A percentile compares a stretch with the other conserved stretches of the same genome.
Conservation (phyloP, 192 early-diverging fungal species). For the Podila minutissima region DNA sequence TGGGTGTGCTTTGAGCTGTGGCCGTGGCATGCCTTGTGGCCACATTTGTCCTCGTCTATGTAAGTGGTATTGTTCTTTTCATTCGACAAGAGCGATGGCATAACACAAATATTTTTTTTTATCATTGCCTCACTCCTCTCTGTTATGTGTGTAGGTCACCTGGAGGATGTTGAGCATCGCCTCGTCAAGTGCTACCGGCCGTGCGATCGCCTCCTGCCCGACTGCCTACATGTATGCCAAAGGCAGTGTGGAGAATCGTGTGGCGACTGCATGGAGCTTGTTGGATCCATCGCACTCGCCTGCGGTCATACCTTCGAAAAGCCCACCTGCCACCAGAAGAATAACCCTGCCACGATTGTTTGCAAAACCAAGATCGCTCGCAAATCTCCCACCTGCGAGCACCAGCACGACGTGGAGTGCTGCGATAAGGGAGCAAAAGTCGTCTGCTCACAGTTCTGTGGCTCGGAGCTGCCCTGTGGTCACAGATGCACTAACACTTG, state of each 20-base stretch:
- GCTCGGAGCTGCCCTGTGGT: constrained; percentile 24
- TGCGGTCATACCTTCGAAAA: constrained; percentile 37
- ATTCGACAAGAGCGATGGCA: no score
- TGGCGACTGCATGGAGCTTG: constrained; percentile 46
- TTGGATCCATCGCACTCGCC: constrained; percentile 16
- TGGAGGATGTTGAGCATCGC: constrained; percentile 59
- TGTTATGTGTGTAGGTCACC: constrained; percentile 43
- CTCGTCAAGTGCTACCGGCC: constrained; percentile 50
- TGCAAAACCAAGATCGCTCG: constrained; percentile 25
- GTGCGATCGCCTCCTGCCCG: constrained; percentile 48
- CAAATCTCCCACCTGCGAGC: constrained; percentile 52
- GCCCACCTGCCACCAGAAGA: constrained; percentile 29
- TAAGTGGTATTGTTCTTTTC: constrained; percentile 6
- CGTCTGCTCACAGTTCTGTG: constrained; percentile 43
- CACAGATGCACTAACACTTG: constrained; percentile 55
- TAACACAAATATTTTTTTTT: no score
- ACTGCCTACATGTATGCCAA: constrained; percentile 58
- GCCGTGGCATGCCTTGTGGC: constrained; percentile 56
- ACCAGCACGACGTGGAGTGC: constrained; percentile 47
- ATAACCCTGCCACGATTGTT: constrained; percentile 12
- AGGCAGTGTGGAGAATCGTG: constrained; percentile 60
- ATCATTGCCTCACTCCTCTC: not conserved
- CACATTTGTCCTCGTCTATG: constrained; percentile 54
- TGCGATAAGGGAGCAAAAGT: not conserved
- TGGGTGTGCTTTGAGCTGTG: constrained; percentile 58